Percentiles rank a stretch among this genome's conserved stretches.
Evolutionary conservation across 495 filamentous ascomycete species (phyloP).

Genomic region (Trichoderma orchidacearum): DNA sequence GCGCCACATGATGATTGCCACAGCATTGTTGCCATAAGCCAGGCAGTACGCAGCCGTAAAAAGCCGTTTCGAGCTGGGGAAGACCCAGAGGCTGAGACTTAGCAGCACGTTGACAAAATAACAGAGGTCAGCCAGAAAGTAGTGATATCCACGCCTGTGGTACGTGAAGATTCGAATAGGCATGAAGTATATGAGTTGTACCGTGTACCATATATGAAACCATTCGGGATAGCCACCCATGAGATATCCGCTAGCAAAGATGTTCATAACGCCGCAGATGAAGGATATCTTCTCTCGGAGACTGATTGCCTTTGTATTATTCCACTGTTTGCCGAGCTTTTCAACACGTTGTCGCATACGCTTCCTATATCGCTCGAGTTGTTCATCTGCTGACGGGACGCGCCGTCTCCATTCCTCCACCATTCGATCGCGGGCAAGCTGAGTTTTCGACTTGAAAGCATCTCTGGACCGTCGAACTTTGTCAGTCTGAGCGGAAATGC

Average conservation of each 20-base stretch:
- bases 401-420: constrained; percentile 79
- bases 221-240: constrained; percentile 74
- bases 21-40: constrained; percentile 89
- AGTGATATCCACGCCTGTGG: constrained; percentile 81
- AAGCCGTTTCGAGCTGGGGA: constrained; percentile 78
- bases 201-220: constrained; percentile 88
- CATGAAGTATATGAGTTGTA: constrained; percentile 84
- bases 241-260: constrained; percentile 90
- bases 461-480: constrained; percentile 73
- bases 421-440: constrained; percentile 50
- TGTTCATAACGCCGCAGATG: constrained; percentile 89
- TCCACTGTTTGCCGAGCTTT: constrained; percentile 72
- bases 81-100: constrained; percentile 75
- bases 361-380: constrained; percentile 78
- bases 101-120: constrained; percentile 93
- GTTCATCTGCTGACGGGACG: constrained; percentile 75
- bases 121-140: constrained; percentile 93
- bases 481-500: constrained; percentile 66
- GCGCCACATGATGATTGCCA: constrained; percentile 98
- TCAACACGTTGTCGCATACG: constrained; percentile 84
- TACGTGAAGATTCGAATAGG: constrained; percentile 88
- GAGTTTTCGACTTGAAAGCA: constrained; percentile 41
- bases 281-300: constrained; percentile 90
- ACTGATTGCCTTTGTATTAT: constrained; percentile 74
- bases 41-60: constrained; percentile 91